phyloP scores from a whole-genome alignment of 768 basidiomycete genomes.

The Epithele typhae region DNA sequence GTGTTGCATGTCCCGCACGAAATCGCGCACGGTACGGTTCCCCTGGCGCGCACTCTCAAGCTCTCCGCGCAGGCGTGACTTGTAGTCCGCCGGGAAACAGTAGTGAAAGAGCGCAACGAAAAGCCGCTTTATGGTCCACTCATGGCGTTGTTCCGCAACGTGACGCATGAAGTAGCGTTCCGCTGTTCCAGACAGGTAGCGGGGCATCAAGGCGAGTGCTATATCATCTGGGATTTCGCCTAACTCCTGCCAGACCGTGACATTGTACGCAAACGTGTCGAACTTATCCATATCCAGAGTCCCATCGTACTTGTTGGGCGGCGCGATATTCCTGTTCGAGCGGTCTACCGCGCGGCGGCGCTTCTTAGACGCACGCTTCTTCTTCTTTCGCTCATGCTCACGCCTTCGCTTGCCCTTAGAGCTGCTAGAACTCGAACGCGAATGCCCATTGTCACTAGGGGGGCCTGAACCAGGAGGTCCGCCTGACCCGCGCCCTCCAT shows the following conservation, averaged over 20 bases:
- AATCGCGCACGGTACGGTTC: slow-evolving; percentile 9
- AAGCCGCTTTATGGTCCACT: slow-evolving; percentile 13
- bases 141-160: slow-evolving; percentile 6
- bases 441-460: no score
- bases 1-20: slow-evolving; percentile 19
- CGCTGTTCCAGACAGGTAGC: slow-evolving; percentile 13
- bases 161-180: slow-evolving; percentile 22
- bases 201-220: slow-evolving; percentile 9
- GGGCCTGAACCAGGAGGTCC: no score
- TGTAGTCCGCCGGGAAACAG: slow-evolving; percentile 14
- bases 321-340: slow-evolving; percentile 15
- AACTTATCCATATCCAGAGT: slow-evolving; percentile 14
- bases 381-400: no score
- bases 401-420: no score
- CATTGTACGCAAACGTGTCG: slow-evolving; percentile 10
- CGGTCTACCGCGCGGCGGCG: no score
- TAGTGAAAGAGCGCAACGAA: slow-evolving; percentile 13
- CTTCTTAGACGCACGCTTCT: no score
- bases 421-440: no score
- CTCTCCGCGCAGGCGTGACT: neutral
- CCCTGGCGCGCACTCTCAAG: slow-evolving; percentile 4
- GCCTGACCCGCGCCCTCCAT: no score
- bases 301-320: slow-evolving; percentile 14
- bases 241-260: slow-evolving; percentile 14
- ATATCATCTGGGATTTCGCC: slow-evolving; percentile 7